Evolutionary conservation across 768 basidiomycete species (phyloP), one percentile per base, ranked within the genome.

Genomic region (Naganishia onofrii): DNA sequence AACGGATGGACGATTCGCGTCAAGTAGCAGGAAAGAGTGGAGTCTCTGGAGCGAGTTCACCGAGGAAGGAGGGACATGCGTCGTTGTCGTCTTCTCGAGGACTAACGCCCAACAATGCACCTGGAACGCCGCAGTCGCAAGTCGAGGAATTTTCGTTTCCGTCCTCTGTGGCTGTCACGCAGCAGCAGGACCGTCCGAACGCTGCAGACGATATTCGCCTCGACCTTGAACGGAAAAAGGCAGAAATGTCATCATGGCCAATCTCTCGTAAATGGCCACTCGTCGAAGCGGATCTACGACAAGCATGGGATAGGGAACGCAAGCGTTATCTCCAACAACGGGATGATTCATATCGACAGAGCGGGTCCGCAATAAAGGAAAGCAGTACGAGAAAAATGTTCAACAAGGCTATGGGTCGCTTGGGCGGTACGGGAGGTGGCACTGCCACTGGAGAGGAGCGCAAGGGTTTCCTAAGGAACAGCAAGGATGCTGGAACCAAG

Each of bases 271-370:
- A 97, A 82, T 99, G 95, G 94, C 84, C 85, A 73, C 87, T 98
- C 77, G 89, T 99, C 7, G 86, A 89, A 77, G 90, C 87, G 69
- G 89, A 91, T 73, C 89, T 90, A 74, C 88, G 89, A 67, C 84
- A 89, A 66, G 85, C 89, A 52, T 92, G 90, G 88, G 87, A 86
- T 74, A 87, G 89, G 23, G 60, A 63, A 42, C 38, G 60, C 6
- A 63, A 63, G 60, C 60, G 42, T n/a, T 63, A 63, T 29, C 38
- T 63, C 1, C 38, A 42, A 12, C 38, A 44, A 26, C 38, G 38
- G 60, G 60, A 63, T 19, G 38, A 63, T 10, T 2, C 6, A 29
- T 42, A 42, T 19, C 36, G 60, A n/a, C 60, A 63, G 42, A 8
- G 23, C 6, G 60, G 42, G 13, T 36, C 36, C 3, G 3, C 36